These are phyloP conservation scores for Babesia bigemina DNA, from an alignment of 169 alveolate species.

Conservation along the genomic window DNA sequence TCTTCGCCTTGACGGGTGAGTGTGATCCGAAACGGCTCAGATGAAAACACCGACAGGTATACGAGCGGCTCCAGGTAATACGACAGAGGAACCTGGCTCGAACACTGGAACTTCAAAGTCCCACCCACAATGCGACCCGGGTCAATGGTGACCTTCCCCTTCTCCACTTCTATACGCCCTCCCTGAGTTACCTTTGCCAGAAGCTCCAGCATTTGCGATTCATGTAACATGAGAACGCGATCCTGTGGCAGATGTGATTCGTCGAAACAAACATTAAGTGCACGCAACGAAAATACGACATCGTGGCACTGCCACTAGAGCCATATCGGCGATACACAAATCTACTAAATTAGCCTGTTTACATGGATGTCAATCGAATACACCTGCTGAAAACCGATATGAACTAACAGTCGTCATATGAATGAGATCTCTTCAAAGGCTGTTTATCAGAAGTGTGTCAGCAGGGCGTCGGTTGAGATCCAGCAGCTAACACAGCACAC, in stretches of 20 bases:
- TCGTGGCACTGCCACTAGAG: neutral
- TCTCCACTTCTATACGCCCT: conserved; percentile 48
- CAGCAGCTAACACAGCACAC: neutral
- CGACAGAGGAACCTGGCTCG: conserved; percentile 38
- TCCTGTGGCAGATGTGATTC: conserved; percentile 1
- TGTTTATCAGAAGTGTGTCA: no score
- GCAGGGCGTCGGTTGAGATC: no score
- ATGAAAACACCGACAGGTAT: conserved; percentile 50
- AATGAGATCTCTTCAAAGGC: no score
- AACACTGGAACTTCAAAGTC: conserved; percentile 31
- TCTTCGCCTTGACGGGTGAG: conserved; percentile 24
- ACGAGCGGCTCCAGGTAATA: conserved; percentile 67
- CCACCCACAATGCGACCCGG: conserved; percentile 69
- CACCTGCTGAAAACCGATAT: no score
- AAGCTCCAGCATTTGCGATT: conserved; percentile 49
- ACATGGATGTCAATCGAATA: neutral
- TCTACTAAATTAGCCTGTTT: no score
- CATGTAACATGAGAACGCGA: conserved; percentile 23
- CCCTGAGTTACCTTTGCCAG: conserved; percentile 59
- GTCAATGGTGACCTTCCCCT: conserved; percentile 19
- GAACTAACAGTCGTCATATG: no score
- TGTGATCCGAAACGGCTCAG: conserved; percentile 33
- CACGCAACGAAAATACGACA: neutral
- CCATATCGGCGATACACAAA: neutral
- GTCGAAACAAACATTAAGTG: neutral